phyloP scores from a whole-genome alignment of 2,329 filamentous ascomycete genomes.

The Alternaria triticimaculans region DNA sequence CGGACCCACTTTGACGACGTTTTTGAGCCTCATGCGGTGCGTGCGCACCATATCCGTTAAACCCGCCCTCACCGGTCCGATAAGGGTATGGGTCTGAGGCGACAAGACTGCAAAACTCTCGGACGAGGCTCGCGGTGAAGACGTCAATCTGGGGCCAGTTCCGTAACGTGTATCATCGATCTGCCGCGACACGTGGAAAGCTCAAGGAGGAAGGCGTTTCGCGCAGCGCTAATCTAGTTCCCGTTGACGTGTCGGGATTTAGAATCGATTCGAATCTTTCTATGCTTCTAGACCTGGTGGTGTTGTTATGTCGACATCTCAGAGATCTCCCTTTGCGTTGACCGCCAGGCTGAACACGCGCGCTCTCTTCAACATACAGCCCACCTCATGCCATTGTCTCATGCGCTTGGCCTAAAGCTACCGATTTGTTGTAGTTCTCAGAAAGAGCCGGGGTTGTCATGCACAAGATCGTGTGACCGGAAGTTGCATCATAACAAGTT shows the following conservation, averaged over 20 bases:
- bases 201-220: background rate
- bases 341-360: background rate
- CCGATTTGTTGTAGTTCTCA: background rate
- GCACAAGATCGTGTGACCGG: slow-evolving; percentile 11
- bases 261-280: slow-evolving; percentile 1
- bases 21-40: slow-evolving; percentile 14
- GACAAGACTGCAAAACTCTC: slow-evolving; percentile 12
- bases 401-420: background rate
- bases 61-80: slow-evolving; percentile 3
- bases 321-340: background rate
- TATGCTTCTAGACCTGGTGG: background rate
- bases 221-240: background rate
- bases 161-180: slow-evolving; percentile 1
- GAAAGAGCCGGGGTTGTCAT: background rate
- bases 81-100: slow-evolving; percentile 1
- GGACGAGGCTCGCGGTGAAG: slow-evolving; percentile 11
- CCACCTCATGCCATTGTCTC: background rate
- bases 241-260: slow-evolving; percentile 10
- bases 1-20: slow-evolving; percentile 21
- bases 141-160: slow-evolving; percentile 4
- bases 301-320: background rate
- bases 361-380: background rate
- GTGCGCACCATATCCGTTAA: slow-evolving; percentile 8
- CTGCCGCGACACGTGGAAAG: slow-evolving; percentile 3
- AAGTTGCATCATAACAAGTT: background rate